Conservation (phyloP, 169 alveolate genomes). For the Cardiosporidium cionae region DNA sequence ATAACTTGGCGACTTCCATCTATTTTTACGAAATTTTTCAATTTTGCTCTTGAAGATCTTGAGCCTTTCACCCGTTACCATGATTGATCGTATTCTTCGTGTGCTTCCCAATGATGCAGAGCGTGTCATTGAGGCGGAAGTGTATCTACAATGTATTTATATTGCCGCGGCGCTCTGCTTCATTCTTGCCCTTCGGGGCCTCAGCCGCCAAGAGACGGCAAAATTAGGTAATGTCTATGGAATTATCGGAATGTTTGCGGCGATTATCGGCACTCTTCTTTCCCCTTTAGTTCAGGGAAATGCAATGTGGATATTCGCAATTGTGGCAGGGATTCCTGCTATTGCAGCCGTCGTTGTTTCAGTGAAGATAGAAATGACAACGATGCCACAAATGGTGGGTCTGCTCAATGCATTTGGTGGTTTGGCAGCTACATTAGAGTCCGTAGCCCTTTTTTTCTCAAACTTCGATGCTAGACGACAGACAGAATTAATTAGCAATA, state of each 20-base stretch:
- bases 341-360: background rate
- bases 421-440: slow-evolving; percentile 56
- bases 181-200: slow-evolving; percentile 29
- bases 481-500: background rate
- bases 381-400: slow-evolving; percentile 81
- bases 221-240: slow-evolving; percentile 48
- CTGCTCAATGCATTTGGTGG: slow-evolving; percentile 83
- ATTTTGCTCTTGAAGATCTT: too few species aligned
- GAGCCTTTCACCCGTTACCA: too few species aligned
- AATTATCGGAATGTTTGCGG: slow-evolving; percentile 40
- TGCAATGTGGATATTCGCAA: background rate
- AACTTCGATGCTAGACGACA: background rate
- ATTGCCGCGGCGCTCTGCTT: slow-evolving; percentile 14
- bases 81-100: too few species aligned
- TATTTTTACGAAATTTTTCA: too few species aligned
- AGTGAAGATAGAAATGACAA: slow-evolving; percentile 4
- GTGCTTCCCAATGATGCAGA: too few species aligned
- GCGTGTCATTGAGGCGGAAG: too few species aligned
- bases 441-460: slow-evolving; percentile 1
- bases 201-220: slow-evolving; percentile 39
- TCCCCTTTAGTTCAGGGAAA: background rate
- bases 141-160: background rate
- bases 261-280: slow-evolving; percentile 37
- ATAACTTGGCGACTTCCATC: too few species aligned
- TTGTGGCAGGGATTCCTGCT: background rate